Evolutionary conservation across 2,329 filamentous ascomycete genomes (phyloP), one percentile per base, ranked within the genome.

Genomic region (Beauveria sp.): DNA sequence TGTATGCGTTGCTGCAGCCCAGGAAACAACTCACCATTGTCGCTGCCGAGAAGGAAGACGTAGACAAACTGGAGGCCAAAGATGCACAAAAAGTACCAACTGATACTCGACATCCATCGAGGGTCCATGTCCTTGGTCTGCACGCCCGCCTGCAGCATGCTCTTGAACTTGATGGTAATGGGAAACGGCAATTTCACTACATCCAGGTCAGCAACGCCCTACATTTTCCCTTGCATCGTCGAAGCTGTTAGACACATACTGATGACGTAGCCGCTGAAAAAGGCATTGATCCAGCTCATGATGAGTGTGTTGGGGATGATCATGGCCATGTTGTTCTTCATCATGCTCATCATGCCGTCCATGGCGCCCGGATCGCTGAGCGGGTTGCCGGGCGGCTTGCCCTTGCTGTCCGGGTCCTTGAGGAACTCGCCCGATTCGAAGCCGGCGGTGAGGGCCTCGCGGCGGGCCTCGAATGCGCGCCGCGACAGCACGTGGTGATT

Each of bases 331-430:
- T 99, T 96, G 62, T 93, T 93, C 84, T 99, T 99, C 91, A 99
- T 96, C 91, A 96, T 96, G 67, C 95, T 93, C 95, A 99, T 99
- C 95, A 99, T 99, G 67, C 93, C 93, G 72, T 99, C 96, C 95
- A 99, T 99, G 62, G 91, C 91, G 53, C 89, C 89, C 24, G 96
- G 96, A 74, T 99, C 95, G 12, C 89, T 90, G 85, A 99, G 92
- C 4, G 95, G 95, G 76, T 98, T 99, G 43, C 91, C 86, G 22
- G 92, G 88, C 3, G 92, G 89, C 77, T 97, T 90, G 58, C 93
- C 93, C 71, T 89, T 87, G 70, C 81, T 85, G 60, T 95, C 90
- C 1, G 92, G 93, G 65, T 96, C 90, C 73, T 96, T 97, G 53
- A 99, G 80, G 72, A 92, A 99, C 40, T 85, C 85, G 53, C 96